Conservation (phyloP, 495 filamentous ascomycete genomes). For the Penicillium odoratum region DNA sequence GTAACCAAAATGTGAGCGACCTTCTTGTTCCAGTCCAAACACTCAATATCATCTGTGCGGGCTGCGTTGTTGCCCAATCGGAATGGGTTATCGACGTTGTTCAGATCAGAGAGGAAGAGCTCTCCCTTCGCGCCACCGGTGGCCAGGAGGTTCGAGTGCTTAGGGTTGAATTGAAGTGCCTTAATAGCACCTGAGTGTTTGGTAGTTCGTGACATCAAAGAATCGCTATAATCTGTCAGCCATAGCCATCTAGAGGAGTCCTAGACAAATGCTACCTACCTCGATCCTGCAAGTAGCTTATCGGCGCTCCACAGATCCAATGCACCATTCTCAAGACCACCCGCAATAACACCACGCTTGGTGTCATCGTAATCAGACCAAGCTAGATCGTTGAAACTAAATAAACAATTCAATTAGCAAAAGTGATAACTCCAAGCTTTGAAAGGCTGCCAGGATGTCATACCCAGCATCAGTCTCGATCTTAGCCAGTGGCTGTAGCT, state of each 20-base stretch:
- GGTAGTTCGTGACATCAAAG: slow-evolving; percentile 80
- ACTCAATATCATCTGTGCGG: slow-evolving; percentile 89
- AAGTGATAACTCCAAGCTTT: not conserved
- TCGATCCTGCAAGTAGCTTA: slow-evolving; percentile 68
- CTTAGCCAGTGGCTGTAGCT: slow-evolving; percentile 82
- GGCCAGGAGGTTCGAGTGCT: slow-evolving; percentile 84
- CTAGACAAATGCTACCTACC: slow-evolving; percentile 35
- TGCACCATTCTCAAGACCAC: slow-evolving; percentile 94
- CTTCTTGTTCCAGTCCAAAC: slow-evolving; percentile 97
- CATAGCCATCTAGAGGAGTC: slow-evolving; percentile 10
- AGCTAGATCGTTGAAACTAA: slow-evolving; percentile 93
- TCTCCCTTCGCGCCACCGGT: slow-evolving; percentile 94
- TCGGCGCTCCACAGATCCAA: slow-evolving; percentile 94
- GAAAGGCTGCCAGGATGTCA: slow-evolving; percentile 19
- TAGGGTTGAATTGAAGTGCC: slow-evolving; percentile 96
- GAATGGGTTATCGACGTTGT: slow-evolving; percentile 83
- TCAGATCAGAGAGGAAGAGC: slow-evolving; percentile 92
- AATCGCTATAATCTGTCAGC: slow-evolving; percentile 53
- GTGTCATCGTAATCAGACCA: slow-evolving; percentile 82
- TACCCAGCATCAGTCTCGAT: slow-evolving; percentile 90
- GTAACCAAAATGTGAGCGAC: slow-evolving; percentile 95
- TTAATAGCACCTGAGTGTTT: slow-evolving; percentile 95
- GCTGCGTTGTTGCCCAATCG: slow-evolving; percentile 84
- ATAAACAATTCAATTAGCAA: slow-evolving; percentile 13
- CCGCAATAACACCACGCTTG: slow-evolving; percentile 84